A percentile compares a stretch with the other conserved stretches of the same genome.
phyloP scores from a whole-genome alignment of 2,329 filamentous ascomycete species.

The Fusarium siculi region DNA sequence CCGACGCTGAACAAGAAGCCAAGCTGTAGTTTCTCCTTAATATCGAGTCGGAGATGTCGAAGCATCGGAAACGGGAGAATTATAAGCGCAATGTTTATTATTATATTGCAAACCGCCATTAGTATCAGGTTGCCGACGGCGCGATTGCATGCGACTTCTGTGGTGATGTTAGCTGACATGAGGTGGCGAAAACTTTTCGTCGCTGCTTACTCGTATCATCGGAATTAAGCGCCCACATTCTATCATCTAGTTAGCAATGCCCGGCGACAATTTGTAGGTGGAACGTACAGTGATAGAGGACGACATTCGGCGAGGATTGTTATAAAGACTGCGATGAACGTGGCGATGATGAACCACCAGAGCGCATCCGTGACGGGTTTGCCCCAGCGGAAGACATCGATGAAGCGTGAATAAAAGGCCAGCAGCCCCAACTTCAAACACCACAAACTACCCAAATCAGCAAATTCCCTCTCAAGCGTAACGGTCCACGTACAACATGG shows the following conservation, averaged over 20 bases:
- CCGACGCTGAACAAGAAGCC: slow-evolving; percentile 45
- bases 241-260: slow-evolving; percentile 3
- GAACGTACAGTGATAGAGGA: slow-evolving; percentile 39
- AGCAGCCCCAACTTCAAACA: slow-evolving; percentile 45
- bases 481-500: slow-evolving; percentile 42
- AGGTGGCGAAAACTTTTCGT: neutral
- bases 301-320: slow-evolving; percentile 44
- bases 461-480: neutral
- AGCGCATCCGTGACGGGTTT: slow-evolving; percentile 31
- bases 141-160: slow-evolving; percentile 36
- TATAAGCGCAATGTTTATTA: slow-evolving; percentile 46
- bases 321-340: slow-evolving; percentile 43
- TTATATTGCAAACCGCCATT: slow-evolving; percentile 46
- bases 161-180: slow-evolving; percentile 3
- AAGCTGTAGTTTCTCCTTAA: slow-evolving; percentile 34
- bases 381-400: slow-evolving; percentile 41
- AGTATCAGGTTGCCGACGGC: slow-evolving; percentile 44
- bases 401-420: slow-evolving; percentile 47
- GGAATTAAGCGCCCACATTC: slow-evolving; percentile 30
- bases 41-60: slow-evolving; percentile 33
- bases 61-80: slow-evolving; percentile 47
- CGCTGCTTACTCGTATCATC: slow-evolving; percentile 19
- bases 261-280: rapidly evolving
- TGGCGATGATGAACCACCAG: slow-evolving; percentile 44
- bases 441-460: slow-evolving; percentile 44